A percentile compares a stretch with the other conserved stretches of the same genome.
Conservation (phyloP, 305 asterid species). For the Plantago coronopus region DNA sequence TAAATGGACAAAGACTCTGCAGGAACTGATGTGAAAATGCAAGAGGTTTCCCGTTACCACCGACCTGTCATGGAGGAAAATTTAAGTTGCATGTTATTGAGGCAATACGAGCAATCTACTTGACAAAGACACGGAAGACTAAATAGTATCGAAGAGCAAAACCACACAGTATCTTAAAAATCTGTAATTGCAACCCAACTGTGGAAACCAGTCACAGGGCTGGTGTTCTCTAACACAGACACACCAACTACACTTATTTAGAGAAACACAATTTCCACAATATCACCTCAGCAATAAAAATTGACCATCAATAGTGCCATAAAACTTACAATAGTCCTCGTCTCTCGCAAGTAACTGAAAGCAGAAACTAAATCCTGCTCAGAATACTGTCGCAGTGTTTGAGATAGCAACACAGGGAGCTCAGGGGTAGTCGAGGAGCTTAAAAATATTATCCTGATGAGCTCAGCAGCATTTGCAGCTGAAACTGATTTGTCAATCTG, state of each 20-base stretch:
- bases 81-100: too few relatives aligned
- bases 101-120: background rate
- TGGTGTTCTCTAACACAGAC: too few relatives aligned
- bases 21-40: slow-evolving; percentile 76
- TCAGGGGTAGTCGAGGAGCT: slow-evolving; percentile 75
- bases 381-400: slow-evolving; percentile 88
- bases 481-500: slow-evolving; percentile 76
- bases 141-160: too few relatives aligned
- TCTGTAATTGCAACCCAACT: too few relatives aligned
- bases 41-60: slow-evolving; percentile 68
- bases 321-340: slow-evolving; percentile 67
- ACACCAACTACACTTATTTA: too few relatives aligned
- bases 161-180: too few relatives aligned
- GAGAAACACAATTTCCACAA: too few relatives aligned
- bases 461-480: slow-evolving; percentile 89
- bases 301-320: slow-evolving; percentile 19
- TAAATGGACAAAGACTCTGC: slow-evolving; percentile 55
- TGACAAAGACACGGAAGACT: background rate
- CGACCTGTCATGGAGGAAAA: slow-evolving; percentile 61
- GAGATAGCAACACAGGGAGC: slow-evolving; percentile 68
- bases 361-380: slow-evolving; percentile 97
- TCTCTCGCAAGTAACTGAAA: slow-evolving; percentile 84
- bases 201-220: too few relatives aligned
- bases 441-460: slow-evolving; percentile 79
- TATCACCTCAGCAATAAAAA: slow-evolving; percentile 1